Conservation (phyloP, 2,329 filamentous ascomycete species). For the Plectosphaerella plurivora region DNA sequence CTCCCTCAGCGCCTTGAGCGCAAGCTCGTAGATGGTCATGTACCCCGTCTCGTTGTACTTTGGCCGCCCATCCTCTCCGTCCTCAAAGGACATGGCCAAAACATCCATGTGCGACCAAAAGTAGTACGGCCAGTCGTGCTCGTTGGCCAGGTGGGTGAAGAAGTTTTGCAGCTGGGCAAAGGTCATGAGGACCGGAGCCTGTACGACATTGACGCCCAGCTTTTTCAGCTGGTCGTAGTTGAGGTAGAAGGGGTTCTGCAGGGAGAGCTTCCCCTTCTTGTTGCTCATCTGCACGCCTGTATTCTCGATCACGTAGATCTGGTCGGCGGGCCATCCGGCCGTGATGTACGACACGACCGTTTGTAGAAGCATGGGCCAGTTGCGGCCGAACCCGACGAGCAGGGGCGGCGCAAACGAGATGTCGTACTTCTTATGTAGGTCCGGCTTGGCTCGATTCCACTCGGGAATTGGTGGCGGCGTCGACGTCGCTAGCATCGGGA, state of each 20-base stretch:
- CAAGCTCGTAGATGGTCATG: constrained; percentile 35
- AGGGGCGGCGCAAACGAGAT: constrained; percentile 40
- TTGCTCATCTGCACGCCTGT: constrained; percentile 53
- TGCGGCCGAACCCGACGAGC: constrained; percentile 55
- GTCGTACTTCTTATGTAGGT: constrained; percentile 32
- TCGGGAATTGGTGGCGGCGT: constrained; percentile 33
- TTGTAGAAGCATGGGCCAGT: constrained; percentile 51
- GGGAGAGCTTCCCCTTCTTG: constrained; percentile 35
- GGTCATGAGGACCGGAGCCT: constrained; percentile 45
- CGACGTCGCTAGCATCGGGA: constrained; percentile 31
- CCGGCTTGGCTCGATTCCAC: constrained; percentile 36
- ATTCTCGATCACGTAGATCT: constrained; percentile 57
- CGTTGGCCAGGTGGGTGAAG: constrained; percentile 40
- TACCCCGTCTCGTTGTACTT: constrained; percentile 29
- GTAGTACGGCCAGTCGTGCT: constrained; percentile 40
- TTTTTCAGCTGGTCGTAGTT: constrained; percentile 43
- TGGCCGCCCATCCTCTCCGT: constrained; percentile 18
- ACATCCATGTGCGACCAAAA: constrained; percentile 58
- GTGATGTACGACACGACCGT: constrained; percentile 53
- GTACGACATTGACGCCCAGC: constrained; percentile 48
- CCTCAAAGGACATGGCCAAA: constrained; percentile 34
- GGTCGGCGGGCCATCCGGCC: constrained; percentile 51
- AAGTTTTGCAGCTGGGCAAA: constrained; percentile 55
- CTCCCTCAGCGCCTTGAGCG: constrained; percentile 27
- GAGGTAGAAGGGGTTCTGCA: constrained; percentile 54